Conservation (phyloP, 345 rosid genomes). For the Lagerstroemia speciosa region DNA sequence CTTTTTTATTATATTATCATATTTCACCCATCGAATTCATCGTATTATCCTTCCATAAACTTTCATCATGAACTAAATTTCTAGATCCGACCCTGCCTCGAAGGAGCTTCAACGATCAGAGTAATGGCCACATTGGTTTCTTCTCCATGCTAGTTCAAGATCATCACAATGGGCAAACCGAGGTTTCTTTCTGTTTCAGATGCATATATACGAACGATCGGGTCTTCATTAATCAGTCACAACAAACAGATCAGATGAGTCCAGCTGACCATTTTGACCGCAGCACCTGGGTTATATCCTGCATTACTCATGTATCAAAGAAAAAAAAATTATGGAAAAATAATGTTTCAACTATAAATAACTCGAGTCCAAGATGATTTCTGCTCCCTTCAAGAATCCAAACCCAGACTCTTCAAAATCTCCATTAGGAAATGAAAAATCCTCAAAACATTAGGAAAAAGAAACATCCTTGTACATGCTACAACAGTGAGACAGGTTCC, state of each 20-base stretch:
- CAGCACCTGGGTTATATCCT: not conserved
- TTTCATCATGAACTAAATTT: no score
- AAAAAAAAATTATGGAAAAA: not conserved
- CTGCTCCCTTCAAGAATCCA: not conserved
- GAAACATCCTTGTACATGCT: not conserved
- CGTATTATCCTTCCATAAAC: no score
- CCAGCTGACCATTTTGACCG: not conserved
- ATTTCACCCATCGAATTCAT: no score
- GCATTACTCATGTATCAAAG: not conserved
- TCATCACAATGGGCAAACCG: not conserved
- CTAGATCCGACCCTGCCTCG: no score
- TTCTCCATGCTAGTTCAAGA: not conserved
- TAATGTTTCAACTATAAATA: not conserved
- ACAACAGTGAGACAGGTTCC: not conserved
- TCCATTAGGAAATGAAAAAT: not conserved
- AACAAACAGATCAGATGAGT: no score
- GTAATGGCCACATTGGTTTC: not conserved
- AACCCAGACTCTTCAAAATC: not conserved
- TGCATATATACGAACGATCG: no score
- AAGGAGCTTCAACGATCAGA: not conserved
- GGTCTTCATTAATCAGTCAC: no score
- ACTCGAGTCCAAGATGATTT: not conserved
- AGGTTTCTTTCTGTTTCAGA: no score
- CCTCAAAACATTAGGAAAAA: not conserved
- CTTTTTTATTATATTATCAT: no score